Evolutionary conservation across 495 filamentous ascomycete species (phyloP), one percentile per base, ranked within the genome.

Genomic region (Penicillium malachiteum): DNA sequence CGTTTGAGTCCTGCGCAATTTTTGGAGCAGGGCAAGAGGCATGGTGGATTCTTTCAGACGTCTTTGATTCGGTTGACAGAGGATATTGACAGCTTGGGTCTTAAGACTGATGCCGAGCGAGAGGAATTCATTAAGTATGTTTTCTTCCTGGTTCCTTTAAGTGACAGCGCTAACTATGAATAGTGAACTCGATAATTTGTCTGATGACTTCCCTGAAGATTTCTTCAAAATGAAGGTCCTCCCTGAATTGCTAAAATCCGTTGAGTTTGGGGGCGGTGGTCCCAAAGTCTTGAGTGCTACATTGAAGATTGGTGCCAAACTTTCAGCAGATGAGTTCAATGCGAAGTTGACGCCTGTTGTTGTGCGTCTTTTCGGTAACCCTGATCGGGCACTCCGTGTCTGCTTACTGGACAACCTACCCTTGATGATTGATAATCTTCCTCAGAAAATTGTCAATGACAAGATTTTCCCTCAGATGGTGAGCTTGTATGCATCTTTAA

Each of bases 161-260:
- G 8, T 11, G 3, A 13, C 11, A 18, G 8, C 26, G 7, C 18
- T 48, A 33, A 56, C 5, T 51, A 5, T 58, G 3, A 54, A 26
- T 45, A 94, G 89, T 65, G 88, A 95, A 68, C 81, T 98, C 5
- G 91, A 96, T 60, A 79, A 88, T 46, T 81, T 95, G 5, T 87
- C 90, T 1, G 91, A 96, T 56, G 91, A 97, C 67, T 96, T 97
- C 58, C 94, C 94, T 0, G 94, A 97, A 62, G 92, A 96, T 51
- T 98, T 94, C 68, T 94, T 97, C 77, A 96, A 92, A 67, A 89
- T 94, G 84, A 98, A 97, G 63, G 84, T 97, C 10, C 80, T 98
- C 13, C 94, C 94, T 1, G 94, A 97, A 67, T 76, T 98, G n/a
- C 78, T 98, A 0, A 97, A 97, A 63, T 94, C 91, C 0, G 91